phyloP scores from a whole-genome alignment of 192 early-diverging fungal species.

The Globomyces pollinis-pini region DNA sequence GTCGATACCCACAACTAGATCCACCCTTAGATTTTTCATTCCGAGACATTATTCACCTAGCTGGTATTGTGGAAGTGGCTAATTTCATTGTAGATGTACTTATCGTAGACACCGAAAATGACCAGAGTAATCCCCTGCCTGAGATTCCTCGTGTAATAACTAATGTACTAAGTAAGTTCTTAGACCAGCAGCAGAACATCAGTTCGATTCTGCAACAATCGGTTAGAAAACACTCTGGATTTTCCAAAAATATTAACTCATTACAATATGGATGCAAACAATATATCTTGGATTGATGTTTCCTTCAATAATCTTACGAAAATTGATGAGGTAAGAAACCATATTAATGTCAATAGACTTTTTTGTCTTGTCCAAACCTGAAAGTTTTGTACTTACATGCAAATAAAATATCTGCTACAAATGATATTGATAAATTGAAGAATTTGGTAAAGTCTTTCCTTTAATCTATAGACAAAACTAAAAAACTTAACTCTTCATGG shows the following conservation, averaged over 20 bases:
- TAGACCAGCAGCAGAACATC: no score
- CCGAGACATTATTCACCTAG: not conserved
- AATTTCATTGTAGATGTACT: no score
- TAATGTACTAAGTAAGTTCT: no score
- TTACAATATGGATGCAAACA: not conserved
- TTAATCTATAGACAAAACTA: no score
- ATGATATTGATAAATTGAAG: constrained; percentile 25
- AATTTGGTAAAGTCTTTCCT: no score
- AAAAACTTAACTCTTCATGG: constrained; percentile 31
- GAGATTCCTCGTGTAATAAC: no score
- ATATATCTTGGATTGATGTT: constrained; percentile 32
- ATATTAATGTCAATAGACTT: constrained; percentile 16
- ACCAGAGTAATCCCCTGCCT: no score
- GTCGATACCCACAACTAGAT: no score
- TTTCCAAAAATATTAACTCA: not conserved
- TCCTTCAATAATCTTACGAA: constrained; percentile 30
- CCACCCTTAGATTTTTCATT: constrained; percentile 6
- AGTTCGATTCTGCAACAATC: not conserved
- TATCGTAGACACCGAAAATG: no score
- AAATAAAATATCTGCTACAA: constrained; percentile 17
- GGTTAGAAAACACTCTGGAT: not conserved
- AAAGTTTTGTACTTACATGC: constrained; percentile 31
- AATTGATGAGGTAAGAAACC: constrained; percentile 25
- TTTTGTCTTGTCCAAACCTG: constrained; percentile 22
- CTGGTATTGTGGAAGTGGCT: not conserved